Conservation (phyloP, 2,329 filamentous ascomycete genomes). For the Paraphoma chrysanthemicola region DNA sequence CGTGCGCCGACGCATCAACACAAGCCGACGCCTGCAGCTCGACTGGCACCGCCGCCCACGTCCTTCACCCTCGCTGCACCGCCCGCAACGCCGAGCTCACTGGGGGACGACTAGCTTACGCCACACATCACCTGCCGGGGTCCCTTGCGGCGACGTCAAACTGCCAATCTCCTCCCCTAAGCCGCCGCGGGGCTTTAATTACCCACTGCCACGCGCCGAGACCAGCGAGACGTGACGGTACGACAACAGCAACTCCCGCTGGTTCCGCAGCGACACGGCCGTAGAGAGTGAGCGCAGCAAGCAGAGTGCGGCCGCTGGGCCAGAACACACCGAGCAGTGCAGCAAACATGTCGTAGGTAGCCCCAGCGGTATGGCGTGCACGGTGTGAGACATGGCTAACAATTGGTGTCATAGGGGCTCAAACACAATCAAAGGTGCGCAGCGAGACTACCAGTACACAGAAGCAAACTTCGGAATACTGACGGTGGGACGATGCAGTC, state of each 20-base stretch:
- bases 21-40: slow-evolving; percentile 1
- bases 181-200: slow-evolving; percentile 39
- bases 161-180: slow-evolving; percentile 19
- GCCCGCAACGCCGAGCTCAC: not conserved
- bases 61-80: not conserved
- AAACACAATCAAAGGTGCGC: slow-evolving; percentile 56
- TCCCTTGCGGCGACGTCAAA: not conserved
- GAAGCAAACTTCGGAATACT: slow-evolving; percentile 19
- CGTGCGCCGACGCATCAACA: slow-evolving; percentile 4
- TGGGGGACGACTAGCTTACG: slow-evolving; percentile 6
- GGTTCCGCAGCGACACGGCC: slow-evolving; percentile 31
- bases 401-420: slow-evolving; percentile 42
- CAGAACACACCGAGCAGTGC: slow-evolving; percentile 35
- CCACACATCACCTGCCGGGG: slow-evolving; percentile 3
- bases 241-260: slow-evolving; percentile 35
- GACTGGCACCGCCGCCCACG: slow-evolving; percentile 3
- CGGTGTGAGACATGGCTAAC: slow-evolving; percentile 50
- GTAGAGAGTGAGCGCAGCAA: slow-evolving; percentile 25
- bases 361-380: slow-evolving; percentile 7
- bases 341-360: slow-evolving; percentile 50
- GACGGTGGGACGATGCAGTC: slow-evolving; percentile 61
- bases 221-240: slow-evolving; percentile 34
- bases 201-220: slow-evolving; percentile 41
- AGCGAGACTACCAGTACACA: not conserved
- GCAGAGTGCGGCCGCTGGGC: slow-evolving; percentile 45